Base-by-base conservation (phyloP, 148 eudicot species). In the Spergularia bocconei region DNA sequence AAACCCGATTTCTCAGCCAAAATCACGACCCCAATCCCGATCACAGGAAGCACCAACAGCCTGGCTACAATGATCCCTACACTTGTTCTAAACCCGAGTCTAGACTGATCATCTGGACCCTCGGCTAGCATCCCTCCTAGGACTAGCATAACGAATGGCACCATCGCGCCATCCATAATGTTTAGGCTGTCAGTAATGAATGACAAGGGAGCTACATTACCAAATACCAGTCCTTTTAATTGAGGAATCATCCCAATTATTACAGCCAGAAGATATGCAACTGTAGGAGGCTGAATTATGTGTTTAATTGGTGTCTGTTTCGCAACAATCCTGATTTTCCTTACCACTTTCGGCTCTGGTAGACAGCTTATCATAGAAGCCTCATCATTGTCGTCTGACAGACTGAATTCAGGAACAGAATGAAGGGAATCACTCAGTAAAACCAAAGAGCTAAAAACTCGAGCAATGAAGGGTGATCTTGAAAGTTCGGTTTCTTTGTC, bases 121-220 rank as follows among this genome's bases (percentile, higher is more conserved):
- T 91, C 96, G 0, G 96, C 91, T 62, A 94, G 79, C 91, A 91
- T 90, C 53, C 96, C 98, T 21, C 98, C 98, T 41, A 94, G 88
- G 64, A 91, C 71, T 19, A 94, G 81, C 97, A 91, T 91, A 0
- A 90, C 97, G 0, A 86, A 88, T 0, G 98, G 98, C 36, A 90
- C 93, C 98, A 94, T 87, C 0, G 98, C 98, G 3, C 80, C 87
- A 0, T 87, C 96, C 83, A 94, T 55, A 56, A 94, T 88, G 11
- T 84, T 85, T 21, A 94, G 69, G 67, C 97, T 89, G 58, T 88
- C 97, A 3, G 87, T 77, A 0, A 90, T 50, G 71, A 94, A 90
- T 0, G 80, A 64, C 50, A 91, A 77, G 0, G 88, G 80, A 2
- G 91, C 97, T 13, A 86, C 88, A 17, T 88, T 87, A 5, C 89